Conservation (phyloP, 2,329 filamentous ascomycete genomes). For the Thelonectria blattea region DNA sequence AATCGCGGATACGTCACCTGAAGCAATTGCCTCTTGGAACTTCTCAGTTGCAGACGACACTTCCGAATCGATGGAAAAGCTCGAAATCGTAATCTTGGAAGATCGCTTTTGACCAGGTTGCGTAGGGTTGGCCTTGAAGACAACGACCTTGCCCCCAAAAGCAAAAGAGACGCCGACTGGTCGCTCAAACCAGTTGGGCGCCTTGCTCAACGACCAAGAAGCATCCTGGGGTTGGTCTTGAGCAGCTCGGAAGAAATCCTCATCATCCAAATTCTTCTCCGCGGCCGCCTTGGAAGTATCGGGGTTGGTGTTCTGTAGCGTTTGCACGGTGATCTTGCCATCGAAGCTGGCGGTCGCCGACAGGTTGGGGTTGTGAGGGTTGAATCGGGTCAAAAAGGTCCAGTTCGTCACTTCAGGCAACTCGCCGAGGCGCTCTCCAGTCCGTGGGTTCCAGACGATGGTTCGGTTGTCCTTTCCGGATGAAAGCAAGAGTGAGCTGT, state of each 20-base stretch:
- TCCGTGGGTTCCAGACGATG: slow-evolving; percentile 95
- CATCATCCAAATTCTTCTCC: slow-evolving; percentile 78
- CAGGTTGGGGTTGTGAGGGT: slow-evolving; percentile 89
- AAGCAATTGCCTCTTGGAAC: slow-evolving; percentile 82
- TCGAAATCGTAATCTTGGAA: slow-evolving; percentile 83
- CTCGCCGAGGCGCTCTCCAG: slow-evolving; percentile 85
- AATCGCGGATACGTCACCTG: slow-evolving; percentile 77
- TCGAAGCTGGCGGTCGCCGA: slow-evolving; percentile 97
- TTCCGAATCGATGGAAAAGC: slow-evolving; percentile 86
- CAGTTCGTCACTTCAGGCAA: slow-evolving; percentile 99
- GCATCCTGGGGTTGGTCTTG: slow-evolving; percentile 90
- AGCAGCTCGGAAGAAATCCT: slow-evolving; percentile 95
- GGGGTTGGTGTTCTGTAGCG: slow-evolving; percentile 89
- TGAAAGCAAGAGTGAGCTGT: slow-evolving; percentile 86
- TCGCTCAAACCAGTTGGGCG: slow-evolving; percentile 89
- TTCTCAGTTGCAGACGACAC: slow-evolving; percentile 84
- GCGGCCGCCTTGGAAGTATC: slow-evolving; percentile 70
- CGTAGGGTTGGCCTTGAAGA: slow-evolving; percentile 66
- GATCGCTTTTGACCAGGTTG: slow-evolving; percentile 68
- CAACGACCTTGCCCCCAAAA: slow-evolving; percentile 91
- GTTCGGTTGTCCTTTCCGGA: slow-evolving; percentile 97
- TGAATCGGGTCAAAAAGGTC: slow-evolving; percentile 95
- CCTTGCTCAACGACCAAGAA: slow-evolving; percentile 83
- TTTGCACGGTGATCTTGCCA: slow-evolving; percentile 93
- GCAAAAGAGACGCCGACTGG: slow-evolving; percentile 89